A percentile compares a stretch with the other conserved stretches of the same genome.
These are phyloP conservation scores for Yamadazyma friedrichii DNA, from an alignment of 1,139 yeast genomes.

Conservation along the genomic window DNA sequence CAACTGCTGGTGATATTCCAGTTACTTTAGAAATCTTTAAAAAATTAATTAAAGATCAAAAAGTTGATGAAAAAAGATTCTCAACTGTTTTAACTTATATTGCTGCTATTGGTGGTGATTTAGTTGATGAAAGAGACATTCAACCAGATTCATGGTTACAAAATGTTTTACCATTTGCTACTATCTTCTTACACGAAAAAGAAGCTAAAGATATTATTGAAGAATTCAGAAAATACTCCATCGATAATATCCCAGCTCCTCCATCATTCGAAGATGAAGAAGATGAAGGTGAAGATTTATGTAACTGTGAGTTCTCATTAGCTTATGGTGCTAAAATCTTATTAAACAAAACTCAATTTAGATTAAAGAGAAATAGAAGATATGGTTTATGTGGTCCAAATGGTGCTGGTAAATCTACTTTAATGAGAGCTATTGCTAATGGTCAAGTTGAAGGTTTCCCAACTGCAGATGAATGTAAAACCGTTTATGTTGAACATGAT, in stretches of 20 bases:
- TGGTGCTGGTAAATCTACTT: conserved; percentile 99
- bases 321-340: conserved; percentile 99
- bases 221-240: conserved; percentile 92
- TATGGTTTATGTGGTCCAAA: conserved; percentile 99
- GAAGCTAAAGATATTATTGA: conserved; percentile 90
- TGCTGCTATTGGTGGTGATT: conserved; percentile 97
- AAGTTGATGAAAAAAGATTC: conserved; percentile 70
- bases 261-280: conserved; percentile 98
- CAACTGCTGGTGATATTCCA: conserved; percentile 94
- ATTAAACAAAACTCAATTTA: conserved; percentile 98
- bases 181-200: conserved; percentile 91
- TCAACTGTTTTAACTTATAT: conserved; percentile 73
- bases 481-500: conserved; percentile 99
- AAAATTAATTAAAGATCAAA: conserved; percentile 66
- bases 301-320: conserved; percentile 99
- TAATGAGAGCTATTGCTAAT: conserved; percentile 99
- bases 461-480: conserved; percentile 95
- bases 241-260: conserved; percentile 96
- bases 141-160: conserved; percentile 90
- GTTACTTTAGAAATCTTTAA: conserved; percentile 85
- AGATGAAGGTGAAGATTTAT: conserved; percentile 99
- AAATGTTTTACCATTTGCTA: conserved; percentile 88
- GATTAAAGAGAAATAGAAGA: conserved; percentile 99
- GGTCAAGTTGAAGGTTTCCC: conserved; percentile 99
- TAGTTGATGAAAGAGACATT: conserved; percentile 96